A percentile compares a stretch with the other conserved stretches of the same genome.
Evolutionary conservation across 2,329 filamentous ascomycete species (phyloP).

Genomic region (Chrysoporthe austroafricana): DNA sequence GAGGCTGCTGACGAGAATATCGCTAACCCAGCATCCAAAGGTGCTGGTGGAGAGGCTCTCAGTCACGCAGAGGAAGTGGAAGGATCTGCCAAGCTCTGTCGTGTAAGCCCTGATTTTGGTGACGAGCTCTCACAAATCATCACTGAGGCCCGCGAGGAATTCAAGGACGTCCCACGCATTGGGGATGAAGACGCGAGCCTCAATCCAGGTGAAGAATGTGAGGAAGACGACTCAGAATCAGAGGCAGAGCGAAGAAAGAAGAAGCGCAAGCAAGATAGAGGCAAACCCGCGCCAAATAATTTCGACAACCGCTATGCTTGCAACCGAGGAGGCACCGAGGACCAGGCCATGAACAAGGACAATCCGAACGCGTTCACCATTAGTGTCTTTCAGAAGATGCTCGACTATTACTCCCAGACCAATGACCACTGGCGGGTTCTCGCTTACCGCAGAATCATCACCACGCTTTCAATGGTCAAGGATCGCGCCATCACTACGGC

Average conservation of each 20-base stretch:
- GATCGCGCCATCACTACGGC: conserved; percentile 65
- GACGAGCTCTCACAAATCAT: conserved; percentile 71
- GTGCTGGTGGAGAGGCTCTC: background rate
- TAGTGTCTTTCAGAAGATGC: conserved; percentile 76
- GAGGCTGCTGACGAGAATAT: background rate
- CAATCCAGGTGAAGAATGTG: conserved; percentile 33
- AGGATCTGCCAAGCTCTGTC: background rate
- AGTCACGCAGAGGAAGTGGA: conserved; percentile 19
- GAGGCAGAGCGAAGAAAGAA: conserved; percentile 34
- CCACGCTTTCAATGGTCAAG: conserved; percentile 69
- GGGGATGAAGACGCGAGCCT: conserved; percentile 52
- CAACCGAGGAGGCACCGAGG: conserved; percentile 54
- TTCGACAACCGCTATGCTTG: conserved; percentile 59
- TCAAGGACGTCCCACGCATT: conserved; percentile 59
- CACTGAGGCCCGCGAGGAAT: conserved; percentile 57
- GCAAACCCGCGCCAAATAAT: conserved; percentile 35
- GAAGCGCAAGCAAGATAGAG: conserved; percentile 28
- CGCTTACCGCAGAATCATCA: conserved; percentile 78
- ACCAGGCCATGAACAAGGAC: conserved; percentile 39
- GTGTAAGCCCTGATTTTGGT: conserved; percentile 22
- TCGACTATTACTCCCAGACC: conserved; percentile 74
- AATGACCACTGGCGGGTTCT: conserved; percentile 76
- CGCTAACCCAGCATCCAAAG: background rate
- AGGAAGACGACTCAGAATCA: conserved; percentile 30
- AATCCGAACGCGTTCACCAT: conserved; percentile 81